Conservation (phyloP, 2,329 filamentous ascomycete species). For the Graphilbum ipis-grandicollis region DNA sequence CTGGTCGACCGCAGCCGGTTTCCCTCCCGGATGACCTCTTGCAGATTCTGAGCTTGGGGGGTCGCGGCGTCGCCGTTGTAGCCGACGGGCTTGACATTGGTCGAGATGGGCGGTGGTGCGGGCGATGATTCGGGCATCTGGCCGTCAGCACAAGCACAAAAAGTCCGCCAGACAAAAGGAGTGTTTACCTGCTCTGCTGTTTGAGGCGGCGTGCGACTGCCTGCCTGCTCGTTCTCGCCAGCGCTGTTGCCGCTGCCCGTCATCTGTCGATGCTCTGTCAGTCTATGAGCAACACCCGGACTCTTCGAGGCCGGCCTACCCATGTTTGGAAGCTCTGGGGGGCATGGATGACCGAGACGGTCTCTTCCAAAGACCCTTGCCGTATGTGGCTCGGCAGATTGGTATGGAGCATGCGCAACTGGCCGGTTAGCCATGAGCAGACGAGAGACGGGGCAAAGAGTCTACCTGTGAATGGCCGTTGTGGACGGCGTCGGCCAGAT, state of each 20-base stretch:
- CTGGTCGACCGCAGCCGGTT: slow-evolving; percentile 45
- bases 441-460: neutral
- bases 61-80: slow-evolving; percentile 57
- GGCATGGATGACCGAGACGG: slow-evolving; percentile 81
- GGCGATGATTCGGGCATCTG: neutral
- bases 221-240: no score
- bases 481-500: neutral
- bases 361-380: slow-evolving; percentile 51
- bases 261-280: no score
- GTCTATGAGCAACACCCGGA: no score
- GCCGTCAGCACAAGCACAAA: neutral
- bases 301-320: slow-evolving; percentile 28
- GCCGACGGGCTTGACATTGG: slow-evolving; percentile 47
- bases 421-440: neutral
- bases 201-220: no score
- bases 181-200: no score
- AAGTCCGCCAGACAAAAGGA: no score
- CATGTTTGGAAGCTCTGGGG: slow-evolving; percentile 69
- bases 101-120: slow-evolving; percentile 56
- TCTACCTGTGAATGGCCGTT: no score
- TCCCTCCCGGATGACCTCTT: slow-evolving; percentile 47
- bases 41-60: slow-evolving; percentile 65
- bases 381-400: slow-evolving; percentile 39
- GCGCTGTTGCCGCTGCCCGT: no score
- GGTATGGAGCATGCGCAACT: slow-evolving; percentile 37